Percentiles rank a stretch among this genome's conserved stretches.
These are phyloP conservation scores for Kuraishia hungarica DNA, from an alignment of 805 yeast species.

Conservation along the genomic window DNA sequence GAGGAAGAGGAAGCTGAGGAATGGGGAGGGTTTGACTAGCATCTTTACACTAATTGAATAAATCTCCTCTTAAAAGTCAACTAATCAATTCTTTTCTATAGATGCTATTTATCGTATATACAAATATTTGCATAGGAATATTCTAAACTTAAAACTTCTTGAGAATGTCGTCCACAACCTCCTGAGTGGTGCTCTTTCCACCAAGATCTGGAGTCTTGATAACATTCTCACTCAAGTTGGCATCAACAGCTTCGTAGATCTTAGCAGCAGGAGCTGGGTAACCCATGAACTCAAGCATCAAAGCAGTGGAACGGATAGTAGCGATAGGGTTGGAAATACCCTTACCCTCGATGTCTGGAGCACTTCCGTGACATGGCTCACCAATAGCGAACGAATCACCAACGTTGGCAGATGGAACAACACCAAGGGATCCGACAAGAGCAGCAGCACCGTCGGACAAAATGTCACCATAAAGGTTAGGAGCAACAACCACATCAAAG, in stretches of 20 bases:
- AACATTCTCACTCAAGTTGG: constrained; percentile 72
- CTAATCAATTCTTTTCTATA: neutral
- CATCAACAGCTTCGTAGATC: constrained; percentile 92
- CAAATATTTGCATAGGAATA: neutral
- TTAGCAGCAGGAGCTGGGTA: constrained; percentile 81
- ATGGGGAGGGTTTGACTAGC: constrained; percentile 27
- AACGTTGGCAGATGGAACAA: constrained; percentile 96
- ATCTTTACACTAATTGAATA: constrained; percentile 16
- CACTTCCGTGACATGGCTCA: constrained; percentile 99
- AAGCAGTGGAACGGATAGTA: constrained; percentile 94
- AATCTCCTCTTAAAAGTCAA: no score
- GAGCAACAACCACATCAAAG: constrained; percentile 97
- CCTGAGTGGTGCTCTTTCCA: constrained; percentile 78
- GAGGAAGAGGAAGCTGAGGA: constrained; percentile 17
- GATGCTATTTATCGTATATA: neutral
- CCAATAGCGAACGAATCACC: constrained; percentile 96
- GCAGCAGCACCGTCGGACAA: constrained; percentile 98
- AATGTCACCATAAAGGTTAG: constrained; percentile 96
- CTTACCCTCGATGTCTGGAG: constrained; percentile 96
- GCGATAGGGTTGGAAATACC: constrained; percentile 96
- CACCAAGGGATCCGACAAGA: constrained; percentile 93
- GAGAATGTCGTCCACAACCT: constrained; percentile 80
- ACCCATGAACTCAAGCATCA: constrained; percentile 96
- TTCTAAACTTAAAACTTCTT: constrained; percentile 28
- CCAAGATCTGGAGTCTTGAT: constrained; percentile 93